phyloP scores from a whole-genome alignment of 345 rosid genomes.

The Noccaea caerulescens region DNA sequence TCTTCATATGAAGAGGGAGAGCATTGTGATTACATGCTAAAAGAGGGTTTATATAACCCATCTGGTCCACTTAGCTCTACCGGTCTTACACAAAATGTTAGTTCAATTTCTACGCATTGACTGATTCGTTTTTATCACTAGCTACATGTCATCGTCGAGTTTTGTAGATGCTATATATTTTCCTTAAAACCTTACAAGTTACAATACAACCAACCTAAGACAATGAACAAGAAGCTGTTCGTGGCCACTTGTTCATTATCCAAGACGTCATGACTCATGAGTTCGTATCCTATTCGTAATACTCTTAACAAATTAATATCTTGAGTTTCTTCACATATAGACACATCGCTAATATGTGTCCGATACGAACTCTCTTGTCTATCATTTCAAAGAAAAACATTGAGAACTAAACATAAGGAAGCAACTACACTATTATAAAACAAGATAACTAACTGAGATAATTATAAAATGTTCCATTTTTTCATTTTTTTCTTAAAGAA shows the following conservation, averaged over 20 bases:
- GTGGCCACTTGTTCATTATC: conserved; percentile 18
- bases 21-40: too few species aligned
- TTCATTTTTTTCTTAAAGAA: not conserved
- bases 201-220: too few species aligned
- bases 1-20: too few species aligned
- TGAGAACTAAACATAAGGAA: not conserved
- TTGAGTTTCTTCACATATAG: conserved; percentile 1
- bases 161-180: too few species aligned
- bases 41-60: too few species aligned
- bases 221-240: conserved; percentile 13
- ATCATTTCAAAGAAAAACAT: not conserved
- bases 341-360: conserved; percentile 6
- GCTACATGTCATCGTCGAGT: too few species aligned
- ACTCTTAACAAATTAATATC: not conserved
- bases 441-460: not conserved
- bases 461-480: not conserved
- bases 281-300: not conserved
- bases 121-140: too few species aligned
- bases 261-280: conserved; percentile 4
- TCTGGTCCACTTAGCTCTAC: too few species aligned
- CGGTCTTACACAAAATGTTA: too few species aligned
- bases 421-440: conserved; percentile 2
- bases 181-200: too few species aligned
- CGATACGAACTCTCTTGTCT: not conserved
- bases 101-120: too few species aligned